A percentile compares a stretch with the other conserved stretches of the same genome.
Conservation (phyloP, 495 filamentous ascomycete species). For the Acidomyces sp. region DNA sequence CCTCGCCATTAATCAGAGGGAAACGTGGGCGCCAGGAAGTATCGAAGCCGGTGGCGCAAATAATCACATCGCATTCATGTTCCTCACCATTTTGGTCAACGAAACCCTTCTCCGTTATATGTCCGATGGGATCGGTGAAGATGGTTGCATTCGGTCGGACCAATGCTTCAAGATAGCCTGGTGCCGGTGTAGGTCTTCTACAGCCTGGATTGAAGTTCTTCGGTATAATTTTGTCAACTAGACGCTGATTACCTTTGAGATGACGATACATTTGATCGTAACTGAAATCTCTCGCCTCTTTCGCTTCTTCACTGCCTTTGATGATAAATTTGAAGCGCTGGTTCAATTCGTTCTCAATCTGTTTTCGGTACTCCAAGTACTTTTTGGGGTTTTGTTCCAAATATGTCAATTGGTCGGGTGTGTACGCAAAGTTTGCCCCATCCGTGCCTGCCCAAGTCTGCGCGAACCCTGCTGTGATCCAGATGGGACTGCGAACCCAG, state of each 20-base stretch:
- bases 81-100: slow-evolving; percentile 24
- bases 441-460: slow-evolving; percentile 28
- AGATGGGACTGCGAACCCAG: slow-evolving; percentile 29
- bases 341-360: slow-evolving; percentile 34
- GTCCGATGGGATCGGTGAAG: slow-evolving; percentile 26
- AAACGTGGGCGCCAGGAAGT: slow-evolving; percentile 30
- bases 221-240: slow-evolving; percentile 27
- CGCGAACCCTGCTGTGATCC: slow-evolving; percentile 31
- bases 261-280: slow-evolving; percentile 26
- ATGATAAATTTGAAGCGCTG: slow-evolving; percentile 35
- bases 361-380: slow-evolving; percentile 31
- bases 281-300: slow-evolving; percentile 23
- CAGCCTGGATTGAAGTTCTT: slow-evolving; percentile 31
- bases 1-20: slow-evolving; percentile 24
- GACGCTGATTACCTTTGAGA: slow-evolving; percentile 22
- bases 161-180: slow-evolving; percentile 29
- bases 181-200: slow-evolving; percentile 27
- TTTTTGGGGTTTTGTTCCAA: slow-evolving; percentile 26
- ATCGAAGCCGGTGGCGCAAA: slow-evolving; percentile 32
- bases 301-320: slow-evolving; percentile 27
- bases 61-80: slow-evolving; percentile 29
- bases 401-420: slow-evolving; percentile 24
- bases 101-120: slow-evolving; percentile 25
- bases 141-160: slow-evolving; percentile 24
- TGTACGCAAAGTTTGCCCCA: slow-evolving; percentile 30